These are phyloP conservation scores for Paramyrothecium sp. DNA, from an alignment of 2,329 filamentous ascomycete species.

Conservation along the genomic window DNA sequence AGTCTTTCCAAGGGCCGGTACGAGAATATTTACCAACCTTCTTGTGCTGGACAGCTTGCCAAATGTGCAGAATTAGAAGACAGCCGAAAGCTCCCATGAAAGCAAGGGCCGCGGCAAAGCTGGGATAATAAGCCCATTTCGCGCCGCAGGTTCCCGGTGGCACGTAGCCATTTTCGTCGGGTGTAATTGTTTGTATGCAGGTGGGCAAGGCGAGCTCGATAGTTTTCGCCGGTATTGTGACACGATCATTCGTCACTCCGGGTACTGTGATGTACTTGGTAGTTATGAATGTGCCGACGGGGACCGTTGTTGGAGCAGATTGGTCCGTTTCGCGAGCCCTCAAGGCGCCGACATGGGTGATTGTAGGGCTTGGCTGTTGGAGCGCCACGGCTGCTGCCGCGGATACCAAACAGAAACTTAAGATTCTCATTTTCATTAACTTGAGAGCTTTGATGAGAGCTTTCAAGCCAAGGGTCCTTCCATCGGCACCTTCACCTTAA, in stretches of 20 bases:
- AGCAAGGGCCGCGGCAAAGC: slow-evolving; percentile 23
- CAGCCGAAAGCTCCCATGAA: slow-evolving; percentile 25
- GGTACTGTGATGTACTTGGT: slow-evolving; percentile 21
- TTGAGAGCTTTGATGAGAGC: too few relatives aligned
- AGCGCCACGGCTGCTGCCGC: too few relatives aligned
- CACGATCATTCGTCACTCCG: slow-evolving; percentile 13
- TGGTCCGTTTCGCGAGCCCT: background rate
- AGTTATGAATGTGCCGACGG: slow-evolving; percentile 19
- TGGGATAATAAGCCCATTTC: slow-evolving; percentile 31
- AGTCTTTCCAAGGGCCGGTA: background rate
- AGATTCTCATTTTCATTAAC: too few relatives aligned
- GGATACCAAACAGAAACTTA: too few relatives aligned
- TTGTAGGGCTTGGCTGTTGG: background rate
- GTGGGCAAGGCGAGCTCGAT: slow-evolving; percentile 29
- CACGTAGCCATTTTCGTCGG: slow-evolving; percentile 30
- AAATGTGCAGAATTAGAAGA: slow-evolving; percentile 13
- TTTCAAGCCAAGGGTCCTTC: too few relatives aligned
- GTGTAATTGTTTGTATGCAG: slow-evolving; percentile 30
- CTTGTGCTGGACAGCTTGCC: slow-evolving; percentile 16
- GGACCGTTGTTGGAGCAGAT: slow-evolving; percentile 7
- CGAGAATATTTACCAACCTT: slow-evolving; percentile 14
- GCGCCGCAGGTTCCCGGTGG: slow-evolving; percentile 27
- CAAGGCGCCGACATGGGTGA: background rate
- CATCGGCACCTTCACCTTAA: too few relatives aligned
- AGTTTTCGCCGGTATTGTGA: slow-evolving; percentile 26